phyloP scores from a whole-genome alignment of 176 grass and related monocot species.

The Bolboschoenus planiculmis region DNA sequence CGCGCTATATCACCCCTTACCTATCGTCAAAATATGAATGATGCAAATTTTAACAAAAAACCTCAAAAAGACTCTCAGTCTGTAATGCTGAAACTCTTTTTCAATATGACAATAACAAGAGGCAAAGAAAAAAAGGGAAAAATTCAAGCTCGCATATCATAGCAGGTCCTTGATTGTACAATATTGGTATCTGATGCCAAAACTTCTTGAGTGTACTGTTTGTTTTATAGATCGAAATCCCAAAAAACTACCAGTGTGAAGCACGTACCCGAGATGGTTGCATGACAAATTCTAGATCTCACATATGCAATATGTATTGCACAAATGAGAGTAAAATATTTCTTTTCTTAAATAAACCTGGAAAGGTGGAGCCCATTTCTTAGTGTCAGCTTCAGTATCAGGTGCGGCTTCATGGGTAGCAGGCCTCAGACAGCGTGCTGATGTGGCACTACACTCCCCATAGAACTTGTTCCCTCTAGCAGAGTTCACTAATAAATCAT shows the following conservation, averaged over 20 bases:
- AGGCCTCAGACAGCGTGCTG: constrained; percentile 37
- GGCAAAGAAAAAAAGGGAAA: background rate
- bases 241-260: background rate
- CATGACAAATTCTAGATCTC: background rate
- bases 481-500: constrained; percentile 53
- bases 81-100: background rate
- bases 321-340: background rate
- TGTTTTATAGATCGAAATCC: background rate
- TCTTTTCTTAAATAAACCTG: constrained; percentile 33
- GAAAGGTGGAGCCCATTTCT: constrained; percentile 70
- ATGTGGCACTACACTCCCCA: constrained; percentile 37
- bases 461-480: constrained; percentile 78
- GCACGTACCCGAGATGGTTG: background rate
- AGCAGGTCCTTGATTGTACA: background rate
- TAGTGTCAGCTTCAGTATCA: constrained; percentile 60
- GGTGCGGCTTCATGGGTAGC: constrained; percentile 56
- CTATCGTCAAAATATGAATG: constrained; percentile 10
- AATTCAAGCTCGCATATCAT: background rate
- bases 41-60: background rate
- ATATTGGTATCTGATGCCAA: background rate
- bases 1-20: constrained; percentile 69
- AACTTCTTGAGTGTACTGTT: background rate
- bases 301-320: background rate
- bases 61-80: background rate
- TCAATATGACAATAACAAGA: background rate